Conservation (phyloP, 208 protist species). For the Zelonia costaricensis region DNA sequence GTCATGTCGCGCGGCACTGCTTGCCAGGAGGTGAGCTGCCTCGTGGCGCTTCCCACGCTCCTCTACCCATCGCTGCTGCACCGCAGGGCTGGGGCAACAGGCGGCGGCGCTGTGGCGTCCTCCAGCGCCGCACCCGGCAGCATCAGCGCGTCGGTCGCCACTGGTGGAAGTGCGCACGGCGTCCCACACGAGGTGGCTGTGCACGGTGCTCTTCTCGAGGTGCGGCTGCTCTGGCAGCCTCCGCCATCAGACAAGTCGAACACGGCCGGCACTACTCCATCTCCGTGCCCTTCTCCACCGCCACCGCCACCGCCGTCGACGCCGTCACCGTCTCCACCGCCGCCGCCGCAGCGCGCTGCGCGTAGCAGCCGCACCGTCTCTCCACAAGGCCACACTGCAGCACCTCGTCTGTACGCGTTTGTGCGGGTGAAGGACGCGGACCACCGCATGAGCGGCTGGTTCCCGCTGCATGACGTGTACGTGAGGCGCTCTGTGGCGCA, state of each 20-base stretch:
- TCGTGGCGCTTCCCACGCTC: slow-evolving; percentile 5
- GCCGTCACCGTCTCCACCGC: not conserved
- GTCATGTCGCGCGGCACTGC: slow-evolving; percentile 7
- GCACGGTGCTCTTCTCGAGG: slow-evolving; percentile 55
- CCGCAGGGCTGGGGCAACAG: slow-evolving; percentile 8
- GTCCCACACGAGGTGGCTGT: slow-evolving; percentile 3
- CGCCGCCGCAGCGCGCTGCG: not conserved
- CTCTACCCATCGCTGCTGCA: slow-evolving; percentile 22
- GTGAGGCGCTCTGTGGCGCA: slow-evolving; percentile 33
- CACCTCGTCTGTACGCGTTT: slow-evolving; percentile 55
- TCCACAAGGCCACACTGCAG: too few species aligned
- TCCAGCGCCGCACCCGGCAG: too few species aligned
- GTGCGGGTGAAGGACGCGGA: slow-evolving; percentile 79
- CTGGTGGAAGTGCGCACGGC: slow-evolving; percentile 1
- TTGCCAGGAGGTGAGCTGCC: slow-evolving; percentile 21
- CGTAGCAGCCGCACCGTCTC: not conserved
- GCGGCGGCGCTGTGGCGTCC: too few species aligned
- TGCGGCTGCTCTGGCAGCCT: slow-evolving; percentile 62
- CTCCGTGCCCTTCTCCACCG: too few species aligned
- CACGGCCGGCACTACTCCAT: too few species aligned
- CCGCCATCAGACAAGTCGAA: too few species aligned
- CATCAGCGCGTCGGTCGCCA: not conserved
- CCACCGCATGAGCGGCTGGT: slow-evolving; percentile 81
- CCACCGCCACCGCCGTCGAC: too few species aligned
- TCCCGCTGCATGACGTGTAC: slow-evolving; percentile 54